Evolutionary conservation across 164 flowering plant species (phyloP).

Genomic region (Berberis vulgaris): DNA sequence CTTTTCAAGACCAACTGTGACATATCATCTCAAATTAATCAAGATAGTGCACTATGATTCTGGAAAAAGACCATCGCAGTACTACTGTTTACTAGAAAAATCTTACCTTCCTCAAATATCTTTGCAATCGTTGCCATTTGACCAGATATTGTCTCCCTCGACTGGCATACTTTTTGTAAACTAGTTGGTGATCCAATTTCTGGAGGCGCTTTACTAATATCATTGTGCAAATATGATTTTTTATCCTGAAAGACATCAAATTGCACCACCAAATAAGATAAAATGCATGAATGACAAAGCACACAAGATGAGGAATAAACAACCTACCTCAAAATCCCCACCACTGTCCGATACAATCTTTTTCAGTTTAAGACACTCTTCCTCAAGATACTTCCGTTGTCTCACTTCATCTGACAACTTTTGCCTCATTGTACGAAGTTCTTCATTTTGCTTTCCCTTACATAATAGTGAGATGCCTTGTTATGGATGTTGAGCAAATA

Average conservation of each 20-base stretch:
- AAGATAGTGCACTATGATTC: conserved; percentile 8
- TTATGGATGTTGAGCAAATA: too few relatives aligned
- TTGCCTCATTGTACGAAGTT: conserved; percentile 35
- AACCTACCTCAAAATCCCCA: conserved; percentile 41
- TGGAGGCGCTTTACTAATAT: conserved; percentile 25
- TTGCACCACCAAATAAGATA: conserved; percentile 4
- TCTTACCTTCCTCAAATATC: conserved; percentile 83
- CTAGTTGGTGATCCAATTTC: conserved; percentile 18
- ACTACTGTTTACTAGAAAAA: neutral
- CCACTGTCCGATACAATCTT: conserved; percentile 38
- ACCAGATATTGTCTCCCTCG: conserved; percentile 34
- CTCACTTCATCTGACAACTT: conserved; percentile 46
- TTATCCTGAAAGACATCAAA: conserved; percentile 36
- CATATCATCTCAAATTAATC: conserved; percentile 10
- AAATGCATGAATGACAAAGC: neutral
- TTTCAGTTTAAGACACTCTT: conserved; percentile 44
- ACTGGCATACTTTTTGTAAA: conserved; percentile 27
- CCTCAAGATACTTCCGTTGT: conserved; percentile 52
- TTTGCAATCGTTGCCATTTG: conserved; percentile 65
- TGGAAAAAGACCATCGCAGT: neutral
- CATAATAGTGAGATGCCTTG: neutral
- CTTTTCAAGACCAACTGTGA: conserved; percentile 76
- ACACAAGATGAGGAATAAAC: neutral
- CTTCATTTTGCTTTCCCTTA: conserved; percentile 40
- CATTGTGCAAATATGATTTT: conserved; percentile 33